phyloP scores from a whole-genome alignment of 129 eudicot species.

The Pulicaria dysenterica region DNA sequence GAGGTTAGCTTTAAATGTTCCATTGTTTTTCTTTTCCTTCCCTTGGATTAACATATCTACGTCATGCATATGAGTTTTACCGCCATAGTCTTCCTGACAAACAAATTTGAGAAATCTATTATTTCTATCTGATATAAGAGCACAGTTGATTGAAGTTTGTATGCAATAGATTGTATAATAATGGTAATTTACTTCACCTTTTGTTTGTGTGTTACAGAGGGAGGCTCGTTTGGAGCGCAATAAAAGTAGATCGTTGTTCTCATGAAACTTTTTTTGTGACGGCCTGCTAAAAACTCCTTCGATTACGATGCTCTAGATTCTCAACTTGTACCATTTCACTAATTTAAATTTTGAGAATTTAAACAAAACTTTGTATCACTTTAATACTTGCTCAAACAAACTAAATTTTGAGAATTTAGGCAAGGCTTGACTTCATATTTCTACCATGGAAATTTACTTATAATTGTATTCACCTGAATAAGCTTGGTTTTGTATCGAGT shows the following conservation, averaged over 20 bases:
- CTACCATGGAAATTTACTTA: neutral
- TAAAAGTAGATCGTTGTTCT: conserved; percentile 67
- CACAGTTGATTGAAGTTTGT: neutral
- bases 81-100: no score
- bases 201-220: conserved; percentile 56
- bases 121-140: neutral
- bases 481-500: conserved; percentile 7
- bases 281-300: conserved; percentile 16
- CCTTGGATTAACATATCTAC: neutral
- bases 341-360: neutral
- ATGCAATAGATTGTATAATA: neutral
- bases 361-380: conserved; percentile 17
- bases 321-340: conserved; percentile 12
- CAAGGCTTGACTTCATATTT: neutral
- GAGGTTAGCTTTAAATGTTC: conserved; percentile 49
- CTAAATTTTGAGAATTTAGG: no score
- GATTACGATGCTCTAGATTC: no score
- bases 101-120: neutral
- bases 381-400: conserved; percentile 6
- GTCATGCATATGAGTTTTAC: no score
- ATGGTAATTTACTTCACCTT: neutral
- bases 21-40: neutral
- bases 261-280: conserved; percentile 42
- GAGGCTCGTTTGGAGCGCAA: conserved; percentile 97
- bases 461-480: conserved; percentile 15